Base-by-base conservation (phyloP, 345 rosid species). In the Brassica incana region DNA sequence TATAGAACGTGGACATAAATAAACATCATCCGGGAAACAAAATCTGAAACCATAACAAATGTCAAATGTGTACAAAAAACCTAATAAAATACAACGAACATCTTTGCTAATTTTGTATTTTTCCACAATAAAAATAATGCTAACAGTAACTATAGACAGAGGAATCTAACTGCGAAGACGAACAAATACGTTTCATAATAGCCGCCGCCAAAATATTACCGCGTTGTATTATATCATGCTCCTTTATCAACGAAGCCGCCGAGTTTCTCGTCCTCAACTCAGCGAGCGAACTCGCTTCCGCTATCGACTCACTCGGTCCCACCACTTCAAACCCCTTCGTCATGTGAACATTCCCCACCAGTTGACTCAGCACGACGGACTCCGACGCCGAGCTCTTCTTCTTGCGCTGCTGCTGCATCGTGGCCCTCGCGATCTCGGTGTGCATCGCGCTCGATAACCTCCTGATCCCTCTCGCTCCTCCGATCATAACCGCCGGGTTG, bases 391-490 rank as follows among this genome's bases (percentile, higher is more conserved):
- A 62, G 78, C 72, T 72, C 88, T 80, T 89, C 76, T 82, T 87
- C 87, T 83, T 86, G 85, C 86, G 87, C 33, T 81, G 90, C 67
- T 81, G 91, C 48, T 82, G 90, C 90, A 88, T 85, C 20, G 94
- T 73, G 5, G 82, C 90, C 68, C 96, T 84, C 18, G 84, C 99
- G 14, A 95, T 87, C 77, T 87, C 93, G 0, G 89, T 93, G 69
- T 89, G 77, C 97, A 95, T 89, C 30, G 88, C 81, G 4, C 56
- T 80, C 12, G 96, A 82, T 33, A 95, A 33, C 33, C 93, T 75
- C 58, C 99, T 82, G 9, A 90, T 85, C n/a, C 99, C 95, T 25
- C 81, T 85, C 10, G 87, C 84, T 29, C 97, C 97, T 1, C 99
- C 99, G 77, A 88, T 88, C 78, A 92, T 8, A 65, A 92, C 69